These are phyloP conservation scores for Grosmannia serpens DNA, from an alignment of 2,329 filamentous ascomycete species.

Conservation along the genomic window DNA sequence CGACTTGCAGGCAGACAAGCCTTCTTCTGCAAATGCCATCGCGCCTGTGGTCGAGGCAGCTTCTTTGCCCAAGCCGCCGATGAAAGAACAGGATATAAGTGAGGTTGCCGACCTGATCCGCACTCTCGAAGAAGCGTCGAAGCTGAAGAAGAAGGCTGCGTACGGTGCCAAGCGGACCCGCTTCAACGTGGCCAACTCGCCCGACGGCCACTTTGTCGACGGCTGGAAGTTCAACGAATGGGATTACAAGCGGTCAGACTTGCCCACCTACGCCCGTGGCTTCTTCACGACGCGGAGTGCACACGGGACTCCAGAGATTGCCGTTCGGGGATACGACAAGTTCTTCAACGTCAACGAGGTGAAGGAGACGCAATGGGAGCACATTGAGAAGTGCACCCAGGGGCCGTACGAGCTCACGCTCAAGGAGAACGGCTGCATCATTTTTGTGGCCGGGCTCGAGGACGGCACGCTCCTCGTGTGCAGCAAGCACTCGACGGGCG, in stretches of 20 bases:
- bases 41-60: neutral
- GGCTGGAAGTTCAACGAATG: constrained; percentile 92
- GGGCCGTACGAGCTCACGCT: constrained; percentile 92
- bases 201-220: constrained; percentile 57
- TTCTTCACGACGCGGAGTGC: constrained; percentile 71
- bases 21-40: neutral
- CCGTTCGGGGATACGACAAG: constrained; percentile 88
- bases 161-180: constrained; percentile 73
- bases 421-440: constrained; percentile 99
- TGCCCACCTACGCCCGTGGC: constrained; percentile 87
- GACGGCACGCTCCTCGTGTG: constrained; percentile 88
- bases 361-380: constrained; percentile 67
- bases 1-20: neutral
- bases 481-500: constrained; percentile 94
- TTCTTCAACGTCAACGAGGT: constrained; percentile 95
- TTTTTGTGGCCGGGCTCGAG: constrained; percentile 86
- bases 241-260: constrained; percentile 81
- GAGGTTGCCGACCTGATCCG: constrained; percentile 56
- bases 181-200: constrained; percentile 54
- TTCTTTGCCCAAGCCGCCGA: constrained; percentile 37
- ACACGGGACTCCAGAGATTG: constrained; percentile 62
- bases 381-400: constrained; percentile 62
- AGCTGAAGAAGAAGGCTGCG: constrained; percentile 42
- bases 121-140: constrained; percentile 45
- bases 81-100: constrained; percentile 55